These are phyloP conservation scores for Populus ilicifolia DNA, from an alignment of 345 rosid genomes.

Conservation along the genomic window DNA sequence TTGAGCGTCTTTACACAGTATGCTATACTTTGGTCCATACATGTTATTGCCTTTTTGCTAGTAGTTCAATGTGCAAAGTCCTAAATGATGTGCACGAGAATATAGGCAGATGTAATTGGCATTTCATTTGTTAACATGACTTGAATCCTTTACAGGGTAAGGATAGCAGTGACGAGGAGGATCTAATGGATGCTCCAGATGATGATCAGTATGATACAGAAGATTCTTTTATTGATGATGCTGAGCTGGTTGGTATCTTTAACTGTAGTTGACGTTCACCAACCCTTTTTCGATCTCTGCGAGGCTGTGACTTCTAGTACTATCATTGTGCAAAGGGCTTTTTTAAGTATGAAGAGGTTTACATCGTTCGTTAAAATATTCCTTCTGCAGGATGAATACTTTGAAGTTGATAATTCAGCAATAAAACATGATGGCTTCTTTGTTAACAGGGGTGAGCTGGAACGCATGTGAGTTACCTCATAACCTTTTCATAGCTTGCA, in stretches of 20 bases:
- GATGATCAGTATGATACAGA: conserved; percentile 96
- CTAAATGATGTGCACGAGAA: not conserved
- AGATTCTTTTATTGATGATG: conserved; percentile 95
- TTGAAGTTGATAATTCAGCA: conserved; percentile 89
- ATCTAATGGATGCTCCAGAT: conserved; percentile 72
- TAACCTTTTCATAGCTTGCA: not conserved
- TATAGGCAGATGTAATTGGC: not conserved
- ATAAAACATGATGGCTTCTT: conserved; percentile 86
- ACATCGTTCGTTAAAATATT: not conserved
- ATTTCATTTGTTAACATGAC: conserved; percentile 15
- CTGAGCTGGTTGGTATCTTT: conserved; percentile 67
- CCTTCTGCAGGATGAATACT: conserved; percentile 83
- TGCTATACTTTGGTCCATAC: not conserved
- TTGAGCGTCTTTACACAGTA: conserved; percentile 94
- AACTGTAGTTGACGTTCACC: not conserved
- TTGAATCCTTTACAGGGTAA: conserved; percentile 57
- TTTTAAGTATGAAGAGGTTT: not conserved
- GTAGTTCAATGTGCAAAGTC: not conserved
- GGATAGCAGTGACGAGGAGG: conserved; percentile 93
- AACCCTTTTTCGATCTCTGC: not conserved
- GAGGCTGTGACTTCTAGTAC: not conserved
- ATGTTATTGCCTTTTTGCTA: not conserved
- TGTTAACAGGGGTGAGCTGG: conserved; percentile 86
- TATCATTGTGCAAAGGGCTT: not conserved
- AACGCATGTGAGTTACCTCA: conserved; percentile 62